Evolutionary conservation across 2,329 filamentous ascomycete genomes (phyloP), one percentile per base, ranked within the genome.

Genomic region (Grosmannia penicillata): DNA sequence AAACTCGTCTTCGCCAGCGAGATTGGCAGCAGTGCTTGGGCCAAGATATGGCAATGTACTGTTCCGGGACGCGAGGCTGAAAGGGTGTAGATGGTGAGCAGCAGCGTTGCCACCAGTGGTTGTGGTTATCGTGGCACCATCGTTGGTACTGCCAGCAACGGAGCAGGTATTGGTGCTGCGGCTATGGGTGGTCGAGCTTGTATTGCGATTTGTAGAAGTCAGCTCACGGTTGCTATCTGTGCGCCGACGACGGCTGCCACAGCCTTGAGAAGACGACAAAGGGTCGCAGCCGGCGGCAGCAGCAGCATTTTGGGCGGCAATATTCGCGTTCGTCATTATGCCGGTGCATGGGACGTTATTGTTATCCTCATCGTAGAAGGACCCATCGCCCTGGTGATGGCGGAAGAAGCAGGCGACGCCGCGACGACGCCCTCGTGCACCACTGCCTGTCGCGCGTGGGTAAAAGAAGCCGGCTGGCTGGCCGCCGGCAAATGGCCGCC

Each of bases 381-480:
- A 66, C n/a, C 63, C 65, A 4, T 45, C 37, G 42, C 69, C 67
- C 0, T 60, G 62, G 32, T 66, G 65, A 59, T 59, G 63, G 33
- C 54, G 32, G 23, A 32, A 35, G 28, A 38, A n/a, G 18, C 27
- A 33, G 25, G 24, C 21, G 6, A 50, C 48, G 24, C 56, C 54
- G 8, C 53, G 51, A 22, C 46, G 49, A 11, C 50, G 48, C 10
- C 45, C 45, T 32, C 54, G 52, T 1, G 44, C 45, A 9, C 15
- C 17, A 7, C 27, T n/a, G n/a, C n/a, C n/a, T n/a, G n/a, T 27
- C 7, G 47, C 38, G 10, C 60, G 59, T 2, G 63, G 59, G 36
- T 68, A 68, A 25, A 56, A 52, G 44, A 71, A 71, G 1, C 68
- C 68, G 3, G 68, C 68, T 0, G 68, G 65, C 33, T 59, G 60